Conservation (phyloP, 1,284 basidiomycete genomes). For the Psilocybe mexicana region DNA sequence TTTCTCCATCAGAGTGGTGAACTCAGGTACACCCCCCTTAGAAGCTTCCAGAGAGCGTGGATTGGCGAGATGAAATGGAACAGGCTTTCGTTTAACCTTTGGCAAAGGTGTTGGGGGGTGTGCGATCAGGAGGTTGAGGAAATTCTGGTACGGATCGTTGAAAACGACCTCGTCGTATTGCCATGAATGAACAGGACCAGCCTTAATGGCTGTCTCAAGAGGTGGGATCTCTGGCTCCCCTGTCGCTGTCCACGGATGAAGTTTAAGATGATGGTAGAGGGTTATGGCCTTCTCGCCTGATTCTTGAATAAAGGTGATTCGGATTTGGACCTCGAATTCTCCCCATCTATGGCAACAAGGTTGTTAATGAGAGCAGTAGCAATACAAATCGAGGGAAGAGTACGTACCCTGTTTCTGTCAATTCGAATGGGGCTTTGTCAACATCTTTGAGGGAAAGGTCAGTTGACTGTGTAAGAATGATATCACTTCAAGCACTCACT, state of each 20-base stretch:
- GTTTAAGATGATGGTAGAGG: conserved; percentile 91
- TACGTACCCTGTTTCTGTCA: conserved; percentile 88
- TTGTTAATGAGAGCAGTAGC: neutral
- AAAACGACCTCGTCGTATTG: conserved; percentile 99
- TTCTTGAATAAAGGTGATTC: conserved; percentile 91
- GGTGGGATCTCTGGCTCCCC: conserved; percentile 66
- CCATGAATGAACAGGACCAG: conserved; percentile 92
- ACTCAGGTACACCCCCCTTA: conserved; percentile 75
- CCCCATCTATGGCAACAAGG: conserved; percentile 75
- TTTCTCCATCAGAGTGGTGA: conserved; percentile 79
- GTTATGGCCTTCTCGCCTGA: conserved; percentile 89
- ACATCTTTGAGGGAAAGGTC: conserved; percentile 53
- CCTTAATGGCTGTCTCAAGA: conserved; percentile 60
- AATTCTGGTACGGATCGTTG: conserved; percentile 88
- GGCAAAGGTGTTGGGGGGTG: conserved; percentile 87
- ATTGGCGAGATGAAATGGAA: conserved; percentile 71
- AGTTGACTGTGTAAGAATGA: conserved; percentile 6
- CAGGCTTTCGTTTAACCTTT: conserved; percentile 58
- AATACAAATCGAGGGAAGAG: neutral
- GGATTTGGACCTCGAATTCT: conserved; percentile 96
- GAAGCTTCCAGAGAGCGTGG: conserved; percentile 64
- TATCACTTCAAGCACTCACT: conserved; percentile 53
- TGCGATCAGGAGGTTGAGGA: conserved; percentile 80
- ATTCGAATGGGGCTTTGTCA: conserved; percentile 92
- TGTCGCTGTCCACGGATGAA: conserved; percentile 86